Percentiles rank a stretch among this genome's conserved stretches.
Conservation (phyloP, 805 yeast genomes). For the Hanseniaspora valbyensis region DNA sequence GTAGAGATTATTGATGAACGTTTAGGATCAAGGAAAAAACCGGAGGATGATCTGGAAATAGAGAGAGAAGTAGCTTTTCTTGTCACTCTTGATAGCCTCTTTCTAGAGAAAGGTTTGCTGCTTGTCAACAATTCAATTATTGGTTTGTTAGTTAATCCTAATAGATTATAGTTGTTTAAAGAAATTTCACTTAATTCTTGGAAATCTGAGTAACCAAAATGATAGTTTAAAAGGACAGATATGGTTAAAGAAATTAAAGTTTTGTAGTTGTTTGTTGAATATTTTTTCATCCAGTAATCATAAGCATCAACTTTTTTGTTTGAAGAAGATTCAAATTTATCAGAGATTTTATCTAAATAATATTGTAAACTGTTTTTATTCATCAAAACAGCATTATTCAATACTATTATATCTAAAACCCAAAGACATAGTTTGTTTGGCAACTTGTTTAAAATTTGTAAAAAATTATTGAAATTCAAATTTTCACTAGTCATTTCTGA, state of each 20-base stretch:
- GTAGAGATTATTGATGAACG: background rate
- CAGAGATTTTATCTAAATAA: background rate
- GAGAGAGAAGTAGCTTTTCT: background rate
- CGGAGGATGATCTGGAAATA: conserved; percentile 12
- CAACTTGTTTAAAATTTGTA: conserved; percentile 28
- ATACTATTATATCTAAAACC: conserved; percentile 28
- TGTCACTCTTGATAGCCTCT: background rate
- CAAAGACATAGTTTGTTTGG: conserved; percentile 28
- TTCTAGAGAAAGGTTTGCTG: background rate
- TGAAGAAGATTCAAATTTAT: conserved; percentile 28
- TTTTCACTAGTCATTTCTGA: conserved; percentile 27
- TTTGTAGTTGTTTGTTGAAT: conserved; percentile 33
- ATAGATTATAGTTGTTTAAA: conserved; percentile 5
- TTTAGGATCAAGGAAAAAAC: background rate
- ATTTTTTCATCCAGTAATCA: conserved; percentile 28
- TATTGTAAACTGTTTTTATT: conserved; percentile 4
- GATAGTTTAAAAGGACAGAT: conserved; percentile 38
- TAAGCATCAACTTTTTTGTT: conserved; percentile 23
- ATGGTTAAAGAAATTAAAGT: conserved; percentile 32
- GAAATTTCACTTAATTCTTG: conserved; percentile 20
- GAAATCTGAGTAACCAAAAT: conserved; percentile 38
- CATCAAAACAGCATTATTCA: conserved; percentile 22
- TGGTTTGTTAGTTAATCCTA: conserved; percentile 5
- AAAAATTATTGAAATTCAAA: conserved; percentile 27
- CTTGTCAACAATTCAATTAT: background rate